A percentile compares a stretch with the other conserved stretches of the same genome.
phyloP scores from a whole-genome alignment of 768 basidiomycete species.

The Podaxis carcinomalis region DNA sequence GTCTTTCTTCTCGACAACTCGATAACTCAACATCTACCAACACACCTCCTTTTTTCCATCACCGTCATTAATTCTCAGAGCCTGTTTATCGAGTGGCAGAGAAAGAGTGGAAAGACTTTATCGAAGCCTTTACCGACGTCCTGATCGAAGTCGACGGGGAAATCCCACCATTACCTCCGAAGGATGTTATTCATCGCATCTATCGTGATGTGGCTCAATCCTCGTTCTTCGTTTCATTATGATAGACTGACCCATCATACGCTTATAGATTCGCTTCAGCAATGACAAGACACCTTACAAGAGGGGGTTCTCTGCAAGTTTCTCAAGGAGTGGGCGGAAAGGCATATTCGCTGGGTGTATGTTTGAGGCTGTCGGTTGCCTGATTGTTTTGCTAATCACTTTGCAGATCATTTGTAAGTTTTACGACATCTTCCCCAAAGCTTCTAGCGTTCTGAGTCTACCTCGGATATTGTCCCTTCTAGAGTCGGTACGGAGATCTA shows the following conservation, averaged over 20 bases:
- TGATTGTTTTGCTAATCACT: neutral
- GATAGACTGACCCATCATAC: neutral
- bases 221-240: neutral
- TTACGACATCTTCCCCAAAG: neutral
- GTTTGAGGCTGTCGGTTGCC: conserved; percentile 23
- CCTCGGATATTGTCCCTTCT: neutral
- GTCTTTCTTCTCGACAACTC: neutral
- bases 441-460: neutral
- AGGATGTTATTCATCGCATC: conserved; percentile 89
- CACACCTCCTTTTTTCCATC: neutral
- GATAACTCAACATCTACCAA: neutral
- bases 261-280: conserved; percentile 73
- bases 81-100: conserved; percentile 80
- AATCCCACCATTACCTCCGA: conserved; percentile 84
- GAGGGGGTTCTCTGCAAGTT: conserved; percentile 70
- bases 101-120: conserved; percentile 84
- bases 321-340: conserved; percentile 87
- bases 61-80: conserved; percentile 35
- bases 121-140: conserved; percentile 64
- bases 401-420: conserved; percentile 60
- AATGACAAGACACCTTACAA: conserved; percentile 98
- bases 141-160: conserved; percentile 74
- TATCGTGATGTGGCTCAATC: conserved; percentile 69
- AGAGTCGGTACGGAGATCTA: neutral
- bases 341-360: conserved; percentile 85